Conservation (phyloP, 257 asterid genomes). For the Asclepias syriaca region DNA sequence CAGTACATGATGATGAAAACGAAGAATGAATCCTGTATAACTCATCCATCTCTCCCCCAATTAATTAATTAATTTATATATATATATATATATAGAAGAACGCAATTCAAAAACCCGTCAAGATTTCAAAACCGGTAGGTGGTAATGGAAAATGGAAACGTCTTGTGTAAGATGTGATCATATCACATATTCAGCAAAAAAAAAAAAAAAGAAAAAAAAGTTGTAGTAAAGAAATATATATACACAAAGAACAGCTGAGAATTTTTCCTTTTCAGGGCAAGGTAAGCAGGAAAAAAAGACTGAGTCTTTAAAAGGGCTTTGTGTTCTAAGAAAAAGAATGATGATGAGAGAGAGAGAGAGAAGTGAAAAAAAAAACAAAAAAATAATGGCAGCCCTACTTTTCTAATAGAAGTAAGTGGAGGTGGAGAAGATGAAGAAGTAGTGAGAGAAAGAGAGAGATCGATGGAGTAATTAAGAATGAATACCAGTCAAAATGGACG, state of each 20-base stretch:
- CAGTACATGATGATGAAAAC: conserved; percentile 28
- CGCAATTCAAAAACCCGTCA: not conserved
- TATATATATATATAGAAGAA: not conserved
- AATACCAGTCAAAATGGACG: conserved; percentile 11
- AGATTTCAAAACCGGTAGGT: not conserved
- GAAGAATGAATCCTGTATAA: conserved; percentile 43
- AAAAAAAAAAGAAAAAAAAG: not conserved
- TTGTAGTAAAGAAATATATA: not conserved
- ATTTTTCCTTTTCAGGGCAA: not conserved
- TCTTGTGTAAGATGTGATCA: not conserved
- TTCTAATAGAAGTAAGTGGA: not conserved
- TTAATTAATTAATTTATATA: no score
- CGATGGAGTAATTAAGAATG: not conserved
- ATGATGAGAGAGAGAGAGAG: not conserved
- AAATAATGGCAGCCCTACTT: conserved; percentile 3
- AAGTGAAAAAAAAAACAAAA: not conserved
- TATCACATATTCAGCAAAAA: not conserved
- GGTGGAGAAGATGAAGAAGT: no score
- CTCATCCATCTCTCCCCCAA: conserved; percentile 32
- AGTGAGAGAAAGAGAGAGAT: not conserved
- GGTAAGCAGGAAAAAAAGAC: not conserved
- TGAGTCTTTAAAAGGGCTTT: conserved; percentile 3
- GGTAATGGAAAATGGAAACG: not conserved
- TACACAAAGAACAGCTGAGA: not conserved
- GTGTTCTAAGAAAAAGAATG: conserved; percentile 10